phyloP scores from a whole-genome alignment of 2,329 filamentous ascomycete genomes.

The Phialophora macrospora region DNA sequence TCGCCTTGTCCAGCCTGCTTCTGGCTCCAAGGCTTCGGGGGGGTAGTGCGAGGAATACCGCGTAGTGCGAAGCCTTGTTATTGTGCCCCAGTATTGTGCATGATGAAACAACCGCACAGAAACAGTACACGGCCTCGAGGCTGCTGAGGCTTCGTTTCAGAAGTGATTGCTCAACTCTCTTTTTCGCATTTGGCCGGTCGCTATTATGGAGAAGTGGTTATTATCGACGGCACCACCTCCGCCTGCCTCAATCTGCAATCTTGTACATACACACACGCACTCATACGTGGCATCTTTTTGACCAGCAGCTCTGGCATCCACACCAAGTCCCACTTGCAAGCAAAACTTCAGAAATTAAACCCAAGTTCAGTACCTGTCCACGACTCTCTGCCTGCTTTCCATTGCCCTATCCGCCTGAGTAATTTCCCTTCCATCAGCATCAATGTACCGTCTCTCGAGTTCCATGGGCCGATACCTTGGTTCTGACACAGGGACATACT shows the following conservation, averaged over 20 bases:
- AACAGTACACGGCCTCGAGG: background rate
- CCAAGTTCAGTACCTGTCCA: conserved; percentile 35
- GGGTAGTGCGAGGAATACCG: background rate
- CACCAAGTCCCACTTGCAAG: conserved; percentile 1
- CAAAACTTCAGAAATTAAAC: background rate
- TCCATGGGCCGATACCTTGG: conserved; percentile 37
- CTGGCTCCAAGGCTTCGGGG: background rate
- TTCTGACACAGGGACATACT: conserved; percentile 35
- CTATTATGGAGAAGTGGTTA: background rate
- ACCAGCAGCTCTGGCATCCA: conserved; percentile 10
- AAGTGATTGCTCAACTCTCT: background rate
- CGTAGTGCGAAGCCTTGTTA: background rate
- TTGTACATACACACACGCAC: conserved; percentile 18
- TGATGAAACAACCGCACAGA: conserved; percentile 14
- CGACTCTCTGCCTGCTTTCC: conserved; percentile 31
- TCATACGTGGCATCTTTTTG: conserved; percentile 11
- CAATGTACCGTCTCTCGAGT: conserved; percentile 33
- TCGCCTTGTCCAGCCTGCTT: conserved; percentile 7
- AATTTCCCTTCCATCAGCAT: conserved; percentile 36
- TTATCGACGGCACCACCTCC: background rate
- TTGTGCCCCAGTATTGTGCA: background rate
- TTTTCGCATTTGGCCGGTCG: background rate
- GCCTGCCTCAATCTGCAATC: conserved; percentile 1
- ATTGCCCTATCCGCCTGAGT: conserved; percentile 26
- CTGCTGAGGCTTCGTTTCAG: conserved; percentile 24